Evolutionary conservation across 2,329 filamentous ascomycete species (phyloP).

Genomic region (Pyrenophora tritici-repentis): DNA sequence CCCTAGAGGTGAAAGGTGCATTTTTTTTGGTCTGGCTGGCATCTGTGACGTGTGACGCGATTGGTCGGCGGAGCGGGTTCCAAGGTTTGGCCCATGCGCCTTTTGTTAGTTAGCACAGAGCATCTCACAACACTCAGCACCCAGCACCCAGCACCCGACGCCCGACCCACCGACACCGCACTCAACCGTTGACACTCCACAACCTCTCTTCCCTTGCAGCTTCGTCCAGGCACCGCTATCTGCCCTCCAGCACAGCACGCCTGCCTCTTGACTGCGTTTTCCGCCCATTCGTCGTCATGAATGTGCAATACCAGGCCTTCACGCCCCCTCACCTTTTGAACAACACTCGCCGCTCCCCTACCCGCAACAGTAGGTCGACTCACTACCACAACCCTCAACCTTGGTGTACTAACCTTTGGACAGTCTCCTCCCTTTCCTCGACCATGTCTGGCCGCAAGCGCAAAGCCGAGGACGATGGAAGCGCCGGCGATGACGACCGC

Average conservation of each 20-base stretch:
- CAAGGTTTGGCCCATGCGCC: background rate
- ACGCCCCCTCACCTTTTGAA: constrained; percentile 67
- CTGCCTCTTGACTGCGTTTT: constrained; percentile 24
- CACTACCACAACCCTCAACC: constrained; percentile 10
- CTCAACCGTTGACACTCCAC: background rate
- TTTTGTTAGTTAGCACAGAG: constrained; percentile 16
- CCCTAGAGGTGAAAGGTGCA: too few relatives aligned
- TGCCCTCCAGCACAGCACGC: constrained; percentile 15
- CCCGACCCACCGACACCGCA: constrained; percentile 3
- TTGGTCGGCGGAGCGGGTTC: too few relatives aligned
- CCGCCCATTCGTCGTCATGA: constrained; percentile 55
- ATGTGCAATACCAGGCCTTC: constrained; percentile 64
- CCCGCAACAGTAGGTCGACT: constrained; percentile 60
- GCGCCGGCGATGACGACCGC: constrained; percentile 69
- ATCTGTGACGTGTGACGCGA: too few relatives aligned
- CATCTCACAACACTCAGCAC: constrained; percentile 26
- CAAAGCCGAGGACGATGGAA: constrained; percentile 77
- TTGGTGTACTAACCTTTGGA: constrained; percentile 14
- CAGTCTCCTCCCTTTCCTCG: constrained; percentile 45
- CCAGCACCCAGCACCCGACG: constrained; percentile 19
- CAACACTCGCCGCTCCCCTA: constrained; percentile 61
- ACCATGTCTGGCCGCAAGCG: constrained; percentile 69
- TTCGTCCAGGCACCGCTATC: background rate
- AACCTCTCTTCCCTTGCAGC: constrained; percentile 4
- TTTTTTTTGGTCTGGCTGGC: background rate